Evolutionary conservation across 805 yeast species (phyloP), one percentile per base, ranked within the genome.

Genomic region (Wickerhamiella lipophila): DNA sequence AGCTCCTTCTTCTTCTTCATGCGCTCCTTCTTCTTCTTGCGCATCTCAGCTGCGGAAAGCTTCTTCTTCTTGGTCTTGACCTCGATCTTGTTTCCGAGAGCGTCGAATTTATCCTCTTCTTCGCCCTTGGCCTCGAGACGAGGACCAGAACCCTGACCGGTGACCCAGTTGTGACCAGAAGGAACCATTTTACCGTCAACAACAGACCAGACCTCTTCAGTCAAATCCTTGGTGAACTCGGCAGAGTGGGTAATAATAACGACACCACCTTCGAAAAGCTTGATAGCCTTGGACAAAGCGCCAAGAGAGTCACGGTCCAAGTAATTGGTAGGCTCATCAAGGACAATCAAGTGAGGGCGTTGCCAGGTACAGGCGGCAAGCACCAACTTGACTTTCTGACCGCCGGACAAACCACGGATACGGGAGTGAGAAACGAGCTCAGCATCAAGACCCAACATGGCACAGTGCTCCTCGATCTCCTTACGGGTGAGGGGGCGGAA

Each of bases 1-100:
- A 88, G 73, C 73, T 83, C 95, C 94, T 92, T 92, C 96, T 89
- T 92, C 94, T 89, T 92, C 83, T 83, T 86, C 97, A 92, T 88
- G 82, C 99, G 87, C 78, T 92, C 98, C 95, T 92, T 92, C 96
- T 92, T 92, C 96, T 92, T 92, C 96, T 92, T 92, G 82, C 99
- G 86, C 72, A 89, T 78, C 75, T 92, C 99, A 60, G 98, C 96
- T 69, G 97, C 87, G 61, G 96, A 84, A 68, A 92, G 79, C 84
- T 92, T 92, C 73, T 78, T 77, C 81, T 83, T 88, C 94, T 92
- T 92, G 83, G 87, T 85, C 71, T 77, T 85, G 70, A 83, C 75
- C 66, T 86, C 88, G 73, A 92, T 80, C 94, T 92, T 92, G 95
- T 92, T 92, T 79, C 99, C 99, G 94, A 92, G 86, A 67, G 97